Evolutionary conservation across 2,329 filamentous ascomycete genomes (phyloP), one percentile per base, ranked within the genome.

Genomic region (Penicillium sp.): DNA sequence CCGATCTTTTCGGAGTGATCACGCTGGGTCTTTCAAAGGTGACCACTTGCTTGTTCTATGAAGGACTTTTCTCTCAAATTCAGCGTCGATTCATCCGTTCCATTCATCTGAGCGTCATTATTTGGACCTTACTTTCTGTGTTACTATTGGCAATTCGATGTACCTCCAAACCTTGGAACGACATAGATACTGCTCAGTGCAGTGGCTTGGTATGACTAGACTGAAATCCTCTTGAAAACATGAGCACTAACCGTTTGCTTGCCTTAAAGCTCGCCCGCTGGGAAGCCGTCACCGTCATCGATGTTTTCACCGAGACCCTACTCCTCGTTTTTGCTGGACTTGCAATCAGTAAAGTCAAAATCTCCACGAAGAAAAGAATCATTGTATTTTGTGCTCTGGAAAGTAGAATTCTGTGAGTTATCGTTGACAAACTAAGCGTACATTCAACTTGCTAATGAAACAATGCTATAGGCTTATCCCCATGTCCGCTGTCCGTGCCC

Each of bases 361-460:
- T 63, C 1, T 59, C 61, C 2, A 47, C 50, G 9, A 42, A 44
- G 10, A 54, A 63, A 33, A 63, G 61, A 22, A n/a, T 63, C 7
- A 33, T 61, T 29, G 56, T 61, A 3, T 49, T 61, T 10, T 43
- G 48, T 2, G 57, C 54, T 22, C 52, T 63, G 5, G 61, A 61
- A 14, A 56, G 56, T 52, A 49, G 78, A 9, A 16, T 58, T 13
- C 2, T 58, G 56, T 58, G 21, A 24, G 56, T 52, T 13, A n/a
- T n/a, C 8, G 10, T 37, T 8, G n/a, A 19, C 16, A 8, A 26
- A 26, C 7, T 1, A 26, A 26, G 8, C 5, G 7, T 26, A 26
- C 26, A 8, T 26, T 26, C 7, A 26, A 26, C 6, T 26, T 42
- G 19, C 51, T 47, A 31, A 33, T 26, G n/a, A 1, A 10, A 19